Conservation (phyloP, 2,329 filamentous ascomycete genomes). For the Myriosclerotinia scirpicola region DNA sequence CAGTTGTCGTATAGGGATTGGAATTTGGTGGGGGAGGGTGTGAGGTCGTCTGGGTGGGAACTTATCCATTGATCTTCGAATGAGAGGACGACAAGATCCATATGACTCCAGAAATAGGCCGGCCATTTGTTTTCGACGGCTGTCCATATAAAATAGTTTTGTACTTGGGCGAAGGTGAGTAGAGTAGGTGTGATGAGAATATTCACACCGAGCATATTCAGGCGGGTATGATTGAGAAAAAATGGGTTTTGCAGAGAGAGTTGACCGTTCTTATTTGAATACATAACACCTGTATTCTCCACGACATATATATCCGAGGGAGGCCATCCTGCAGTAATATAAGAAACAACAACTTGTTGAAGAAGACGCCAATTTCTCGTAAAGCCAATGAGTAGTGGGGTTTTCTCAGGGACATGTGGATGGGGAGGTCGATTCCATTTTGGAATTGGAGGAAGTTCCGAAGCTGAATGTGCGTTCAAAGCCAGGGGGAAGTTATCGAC, state of each 20-base stretch:
- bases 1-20: constrained; percentile 27
- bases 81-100: constrained; percentile 52
- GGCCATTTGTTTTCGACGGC: constrained; percentile 48
- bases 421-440: constrained; percentile 48
- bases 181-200: constrained; percentile 53
- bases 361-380: constrained; percentile 56
- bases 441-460: constrained; percentile 46
- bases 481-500: constrained; percentile 37
- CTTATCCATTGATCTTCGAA: constrained; percentile 43
- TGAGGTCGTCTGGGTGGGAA: constrained; percentile 4
- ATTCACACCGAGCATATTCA: constrained; percentile 53
- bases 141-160: constrained; percentile 53
- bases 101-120: constrained; percentile 58
- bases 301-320: constrained; percentile 56
- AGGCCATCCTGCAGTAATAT: constrained; percentile 61
- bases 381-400: constrained; percentile 60
- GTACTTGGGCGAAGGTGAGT: constrained; percentile 55
- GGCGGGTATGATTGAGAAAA: constrained; percentile 53
- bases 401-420: constrained; percentile 44
- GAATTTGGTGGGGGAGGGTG: constrained; percentile 7
- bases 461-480: constrained; percentile 29
- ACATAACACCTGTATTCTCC: constrained; percentile 59
- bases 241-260: constrained; percentile 56
- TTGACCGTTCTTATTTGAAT: constrained; percentile 50
- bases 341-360: constrained; percentile 55